phyloP scores from a whole-genome alignment of 1,284 basidiomycete genomes.

The Ustilago trichophora region DNA sequence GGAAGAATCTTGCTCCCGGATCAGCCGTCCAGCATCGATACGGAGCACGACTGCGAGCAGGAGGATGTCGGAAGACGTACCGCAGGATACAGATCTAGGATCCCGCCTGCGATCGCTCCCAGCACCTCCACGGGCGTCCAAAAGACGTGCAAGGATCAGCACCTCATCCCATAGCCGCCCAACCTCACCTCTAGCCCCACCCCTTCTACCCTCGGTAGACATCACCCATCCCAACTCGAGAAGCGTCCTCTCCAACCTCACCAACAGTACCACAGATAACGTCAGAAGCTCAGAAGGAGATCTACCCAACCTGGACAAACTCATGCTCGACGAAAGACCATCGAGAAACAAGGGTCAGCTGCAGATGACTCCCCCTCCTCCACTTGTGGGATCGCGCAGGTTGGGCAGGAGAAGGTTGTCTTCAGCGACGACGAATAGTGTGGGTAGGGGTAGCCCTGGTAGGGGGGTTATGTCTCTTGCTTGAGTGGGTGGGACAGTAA shows the following conservation, averaged over 20 bases:
- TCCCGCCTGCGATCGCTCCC: slow-evolving; percentile 16
- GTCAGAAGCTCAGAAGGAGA: background rate
- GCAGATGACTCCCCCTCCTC: too few relatives aligned
- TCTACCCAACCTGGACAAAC: background rate
- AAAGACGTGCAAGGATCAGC: slow-evolving; percentile 11
- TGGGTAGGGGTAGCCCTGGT: background rate
- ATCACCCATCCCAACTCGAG: too few relatives aligned
- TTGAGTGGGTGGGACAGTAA: too few relatives aligned
- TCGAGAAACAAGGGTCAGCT: too few relatives aligned
- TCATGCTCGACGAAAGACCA: background rate
- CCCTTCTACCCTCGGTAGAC: too few relatives aligned
- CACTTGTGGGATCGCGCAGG: too few relatives aligned
- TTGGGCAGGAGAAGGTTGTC: background rate
- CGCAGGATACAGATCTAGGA: background rate
- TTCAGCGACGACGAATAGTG: background rate
- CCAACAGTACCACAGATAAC: background rate
- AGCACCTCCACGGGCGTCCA: slow-evolving; percentile 20
- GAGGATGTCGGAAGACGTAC: background rate
- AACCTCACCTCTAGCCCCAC: too few relatives aligned
- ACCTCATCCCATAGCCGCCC: too few relatives aligned
- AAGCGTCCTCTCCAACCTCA: background rate
- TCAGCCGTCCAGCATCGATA: too few relatives aligned
- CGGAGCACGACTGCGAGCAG: too few relatives aligned
- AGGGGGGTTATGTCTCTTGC: too few relatives aligned
- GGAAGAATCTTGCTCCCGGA: too few relatives aligned